A percentile compares a stretch with the other conserved stretches of the same genome.
Evolutionary conservation across 441 rosid genomes (phyloP).

Genomic region (Geranium incanum): DNA sequence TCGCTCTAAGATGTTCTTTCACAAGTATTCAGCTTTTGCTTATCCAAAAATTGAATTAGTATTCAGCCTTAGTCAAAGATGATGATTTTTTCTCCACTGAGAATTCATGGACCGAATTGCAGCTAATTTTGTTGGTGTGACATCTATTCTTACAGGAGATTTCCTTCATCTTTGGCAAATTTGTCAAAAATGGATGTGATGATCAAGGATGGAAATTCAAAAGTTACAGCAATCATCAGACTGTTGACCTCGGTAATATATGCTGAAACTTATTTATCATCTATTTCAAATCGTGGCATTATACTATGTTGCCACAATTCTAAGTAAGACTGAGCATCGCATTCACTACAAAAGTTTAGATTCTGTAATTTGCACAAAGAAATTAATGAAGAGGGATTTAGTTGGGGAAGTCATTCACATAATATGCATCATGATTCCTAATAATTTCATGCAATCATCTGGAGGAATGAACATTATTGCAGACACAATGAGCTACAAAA

Average conservation of each 20-base stretch:
- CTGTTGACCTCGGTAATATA: conserved; percentile 55
- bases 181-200: conserved; percentile 62
- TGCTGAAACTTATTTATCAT: background rate
- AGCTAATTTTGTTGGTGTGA: conserved; percentile 15
- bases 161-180: conserved; percentile 60
- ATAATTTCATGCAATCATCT: background rate
- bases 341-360: background rate
- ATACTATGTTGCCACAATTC: background rate
- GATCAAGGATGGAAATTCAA: conserved; percentile 59
- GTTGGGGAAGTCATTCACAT: background rate
- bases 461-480: background rate
- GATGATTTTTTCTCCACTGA: background rate
- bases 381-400: background rate
- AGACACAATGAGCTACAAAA: background rate
- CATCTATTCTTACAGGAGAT: conserved; percentile 47
- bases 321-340: background rate
- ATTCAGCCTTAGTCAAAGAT: conserved; percentile 2
- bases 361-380: conserved; percentile 1
- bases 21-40: background rate
- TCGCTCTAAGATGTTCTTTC: conserved; percentile 1
- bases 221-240: conserved; percentile 51
- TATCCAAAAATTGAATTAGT: background rate
- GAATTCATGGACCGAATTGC: conserved; percentile 5
- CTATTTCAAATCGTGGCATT: background rate
- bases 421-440: background rate